Evolutionary conservation across 441 rosid species (phyloP).

Genomic region (Macaranga tanarius): DNA sequence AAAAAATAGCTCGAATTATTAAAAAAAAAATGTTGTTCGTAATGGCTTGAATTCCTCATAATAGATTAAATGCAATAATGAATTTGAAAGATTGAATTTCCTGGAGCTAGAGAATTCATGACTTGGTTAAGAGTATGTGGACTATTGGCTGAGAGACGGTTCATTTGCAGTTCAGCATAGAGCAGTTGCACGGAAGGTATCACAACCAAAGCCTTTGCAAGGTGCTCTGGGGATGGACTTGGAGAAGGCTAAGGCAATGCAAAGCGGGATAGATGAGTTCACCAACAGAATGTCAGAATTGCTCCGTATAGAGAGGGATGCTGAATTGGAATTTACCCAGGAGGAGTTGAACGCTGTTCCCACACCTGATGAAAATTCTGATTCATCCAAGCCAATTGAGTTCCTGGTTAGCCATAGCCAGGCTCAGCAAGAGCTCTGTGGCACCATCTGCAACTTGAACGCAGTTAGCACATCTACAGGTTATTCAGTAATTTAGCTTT

Average conservation of each 20-base stretch:
- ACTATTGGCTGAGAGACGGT: conserved; percentile 31
- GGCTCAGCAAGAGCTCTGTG: conserved; percentile 93
- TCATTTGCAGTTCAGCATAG: conserved; percentile 84
- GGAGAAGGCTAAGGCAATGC: conserved; percentile 72
- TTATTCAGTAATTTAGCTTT: conserved; percentile 29
- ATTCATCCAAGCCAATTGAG: conserved; percentile 72
- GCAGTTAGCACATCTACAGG: conserved; percentile 90
- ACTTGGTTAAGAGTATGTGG: conserved; percentile 4
- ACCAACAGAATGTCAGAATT: conserved; percentile 72
- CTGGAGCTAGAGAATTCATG: not conserved
- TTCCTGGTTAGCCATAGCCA: conserved; percentile 93
- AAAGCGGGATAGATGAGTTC: conserved; percentile 66
- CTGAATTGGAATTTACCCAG: conserved; percentile 93
- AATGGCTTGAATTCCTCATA: not conserved
- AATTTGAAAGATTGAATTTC: not conserved
- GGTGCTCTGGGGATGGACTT: conserved; percentile 86
- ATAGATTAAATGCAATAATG: not conserved
- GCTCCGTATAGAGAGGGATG: conserved; percentile 87
- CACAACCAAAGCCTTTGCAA: conserved; percentile 59
- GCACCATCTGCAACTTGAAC: conserved; percentile 87
- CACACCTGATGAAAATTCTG: conserved; percentile 67
- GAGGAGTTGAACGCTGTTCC: conserved; percentile 92
- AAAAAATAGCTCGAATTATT: not conserved
- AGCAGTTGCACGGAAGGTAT: conserved; percentile 69
- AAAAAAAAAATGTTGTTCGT: not conserved